Base-by-base conservation (phyloP, 1,284 basidiomycete genomes). In the Marasmius oreades region DNA sequence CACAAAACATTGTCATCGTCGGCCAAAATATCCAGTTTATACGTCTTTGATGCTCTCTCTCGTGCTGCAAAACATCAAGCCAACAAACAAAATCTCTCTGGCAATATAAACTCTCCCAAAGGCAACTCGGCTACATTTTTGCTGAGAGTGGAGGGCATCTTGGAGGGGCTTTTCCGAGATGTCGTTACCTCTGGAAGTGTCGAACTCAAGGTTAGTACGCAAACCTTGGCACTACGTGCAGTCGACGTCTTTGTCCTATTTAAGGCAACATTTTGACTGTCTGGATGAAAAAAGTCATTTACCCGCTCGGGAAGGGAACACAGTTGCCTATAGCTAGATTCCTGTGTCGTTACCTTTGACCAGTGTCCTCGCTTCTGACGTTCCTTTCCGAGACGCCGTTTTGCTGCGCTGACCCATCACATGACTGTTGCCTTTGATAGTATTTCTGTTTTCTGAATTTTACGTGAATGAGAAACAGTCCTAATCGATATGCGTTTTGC, bases 41-140 rank as follows among this genome's bases (percentile, higher is more conserved):
- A 97, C 72, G 85, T 88, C 44, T 92, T 97, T 68, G 94, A 97
- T 72, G 90, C 93, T 16, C 79, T 97, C 59, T 83, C 91, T 45
- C 85, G 94, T 55, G 92, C 88, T 16, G 92, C 92, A n/a, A 80
- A 84, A 60, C 76, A 77, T 60, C 78, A 84, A 53, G 83, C 77
- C 43, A 84, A 76, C 66, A 93, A 92, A 69, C 80, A 85, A 53
- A 77, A 77, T 55, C 71, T 84, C 18, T 75, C 77, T 61, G 80
- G 77, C 58, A 82, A 88, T 60, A 66, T 78, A 18, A 78, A 78
- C 52, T 73, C 79, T 22, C 72, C 73, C 51, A 80, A 79, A 59
- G 90, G 90, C 51, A 93, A 92, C 66, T 79, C 81, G 64, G 85
- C 88, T 11, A 88, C 89, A 1, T 93, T 97, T 70, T 73, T 97